Evolutionary conservation across 805 yeast species (phyloP), one percentile per base, ranked within the genome.

Genomic region (Saccharomycopsis amapae): DNA sequence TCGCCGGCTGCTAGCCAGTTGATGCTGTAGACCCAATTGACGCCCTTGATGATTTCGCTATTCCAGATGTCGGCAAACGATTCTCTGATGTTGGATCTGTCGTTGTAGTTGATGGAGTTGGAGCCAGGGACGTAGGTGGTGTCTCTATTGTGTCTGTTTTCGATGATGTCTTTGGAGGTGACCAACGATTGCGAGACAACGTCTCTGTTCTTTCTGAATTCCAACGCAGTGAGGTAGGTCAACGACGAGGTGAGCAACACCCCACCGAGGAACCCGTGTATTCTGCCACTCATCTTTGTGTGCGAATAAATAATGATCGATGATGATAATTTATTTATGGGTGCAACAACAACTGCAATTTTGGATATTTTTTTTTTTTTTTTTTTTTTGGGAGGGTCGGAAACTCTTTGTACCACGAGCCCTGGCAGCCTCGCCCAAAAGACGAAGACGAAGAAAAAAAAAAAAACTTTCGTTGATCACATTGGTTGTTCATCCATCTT

Each of bases 251-350:
- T 39, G 12, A 48, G 28, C 23, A 50, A 32, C 3, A 45, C 46
- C 12, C 53, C 53, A 3, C 50, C 52, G 15, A 50, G 34, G 33
- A 50, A 50, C 4, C 53, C 53, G 32, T 50, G 52, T 22, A 48
- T 45, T 44, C 53, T 48, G 7, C 53, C 53, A 32, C 51, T 35
- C 53, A 50, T 48, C 12, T n/a, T n/a, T n/a, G n/a, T n/a, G n/a
- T n/a, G n/a, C n/a, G n/a, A n/a, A n/a, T n/a, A n/a, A n/a, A n/a
- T n/a, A n/a, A n/a, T n/a, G n/a, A n/a, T n/a, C n/a, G n/a, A n/a
- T n/a, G n/a, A n/a, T n/a, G n/a, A n/a, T n/a, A n/a, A n/a, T n/a
- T n/a, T n/a, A n/a, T n/a, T n/a, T n/a, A n/a, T n/a, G n/a, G n/a
- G n/a, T n/a, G n/a, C n/a, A n/a, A n/a, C n/a, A n/a, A n/a, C n/a